Evolutionary conservation across 768 basidiomycete genomes (phyloP).

Genomic region (Xanthoconium purpureum): DNA sequence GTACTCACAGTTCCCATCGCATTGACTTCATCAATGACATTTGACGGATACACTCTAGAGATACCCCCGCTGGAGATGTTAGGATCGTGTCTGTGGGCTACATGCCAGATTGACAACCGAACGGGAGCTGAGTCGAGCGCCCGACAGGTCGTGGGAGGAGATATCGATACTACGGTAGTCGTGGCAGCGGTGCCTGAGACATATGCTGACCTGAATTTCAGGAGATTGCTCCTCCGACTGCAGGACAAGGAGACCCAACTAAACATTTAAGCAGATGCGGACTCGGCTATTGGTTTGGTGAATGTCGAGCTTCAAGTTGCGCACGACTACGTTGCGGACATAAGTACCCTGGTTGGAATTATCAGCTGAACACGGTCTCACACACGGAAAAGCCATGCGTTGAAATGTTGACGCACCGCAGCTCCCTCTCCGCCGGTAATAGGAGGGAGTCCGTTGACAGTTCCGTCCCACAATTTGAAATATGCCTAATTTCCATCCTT

Average conservation of each 20-base stretch:
- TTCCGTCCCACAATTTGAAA: slow-evolving; percentile 49
- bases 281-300: slow-evolving; percentile 6
- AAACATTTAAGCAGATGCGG: no score
- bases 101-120: slow-evolving; percentile 37
- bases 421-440: background rate
- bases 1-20: background rate
- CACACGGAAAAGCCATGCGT: no score
- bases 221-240: slow-evolving; percentile 50
- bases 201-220: slow-evolving; percentile 39
- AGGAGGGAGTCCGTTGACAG: slow-evolving; percentile 44
- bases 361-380: background rate
- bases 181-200: slow-evolving; percentile 47
- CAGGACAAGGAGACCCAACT: slow-evolving; percentile 17
- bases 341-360: slow-evolving; percentile 31
- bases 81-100: slow-evolving; percentile 48
- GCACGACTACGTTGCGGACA: slow-evolving; percentile 17
- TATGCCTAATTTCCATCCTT: slow-evolving; percentile 29
- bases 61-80: slow-evolving; percentile 25
- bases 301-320: slow-evolving; percentile 41
- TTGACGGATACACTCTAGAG: slow-evolving; percentile 25
- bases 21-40: slow-evolving; percentile 24
- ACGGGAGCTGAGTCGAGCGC: background rate
- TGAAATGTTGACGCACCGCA: no score
- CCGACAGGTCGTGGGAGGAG: background rate
- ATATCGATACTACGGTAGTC: slow-evolving; percentile 19